Percentiles rank a stretch among this genome's conserved stretches.
Conservation (phyloP, 441 rosid species). For the Mallotus japonicus region DNA sequence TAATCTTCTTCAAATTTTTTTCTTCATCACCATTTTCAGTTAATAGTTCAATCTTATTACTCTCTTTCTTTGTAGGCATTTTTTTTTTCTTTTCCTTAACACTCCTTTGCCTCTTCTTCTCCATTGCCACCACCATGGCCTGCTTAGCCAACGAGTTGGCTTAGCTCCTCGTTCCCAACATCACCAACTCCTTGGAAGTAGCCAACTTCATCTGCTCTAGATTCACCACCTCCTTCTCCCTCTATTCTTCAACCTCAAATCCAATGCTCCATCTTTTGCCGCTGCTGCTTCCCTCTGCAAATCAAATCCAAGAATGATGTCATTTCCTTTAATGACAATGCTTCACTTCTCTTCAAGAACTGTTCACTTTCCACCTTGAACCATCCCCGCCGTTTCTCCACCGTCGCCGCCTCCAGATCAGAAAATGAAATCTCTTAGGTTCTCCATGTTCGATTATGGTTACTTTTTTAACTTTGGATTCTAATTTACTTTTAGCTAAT, state of each 20-base stretch:
- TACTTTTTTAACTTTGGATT: neutral
- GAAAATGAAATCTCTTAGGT: slow-evolving; percentile 6
- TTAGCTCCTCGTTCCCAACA: too few species aligned
- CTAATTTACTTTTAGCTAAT: too few species aligned
- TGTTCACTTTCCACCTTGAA: slow-evolving; percentile 8
- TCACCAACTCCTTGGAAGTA: too few species aligned
- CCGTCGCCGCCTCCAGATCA: slow-evolving; percentile 31
- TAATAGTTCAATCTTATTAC: too few species aligned
- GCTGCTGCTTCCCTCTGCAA: slow-evolving; percentile 13
- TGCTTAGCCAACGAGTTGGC: too few species aligned
- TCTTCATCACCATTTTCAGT: too few species aligned
- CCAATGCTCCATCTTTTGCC: slow-evolving; percentile 14
- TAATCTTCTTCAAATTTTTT: too few species aligned
- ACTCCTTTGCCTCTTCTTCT: too few species aligned
- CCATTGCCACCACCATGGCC: too few species aligned
- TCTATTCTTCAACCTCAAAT: slow-evolving; percentile 28
- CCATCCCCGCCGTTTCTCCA: slow-evolving; percentile 24
- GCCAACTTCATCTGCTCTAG: too few species aligned
- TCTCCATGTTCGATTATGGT: slow-evolving; percentile 26
- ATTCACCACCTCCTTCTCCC: slow-evolving; percentile 2
- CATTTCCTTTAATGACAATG: slow-evolving; percentile 10
- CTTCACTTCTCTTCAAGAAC: neutral
- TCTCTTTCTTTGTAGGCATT: too few species aligned
- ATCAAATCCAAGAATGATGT: slow-evolving; percentile 18
- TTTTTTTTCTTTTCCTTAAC: too few species aligned